Evolutionary conservation across 2,329 filamentous ascomycete species (phyloP), one percentile per base, ranked within the genome.

Genomic region (Fusarium robinianum): DNA sequence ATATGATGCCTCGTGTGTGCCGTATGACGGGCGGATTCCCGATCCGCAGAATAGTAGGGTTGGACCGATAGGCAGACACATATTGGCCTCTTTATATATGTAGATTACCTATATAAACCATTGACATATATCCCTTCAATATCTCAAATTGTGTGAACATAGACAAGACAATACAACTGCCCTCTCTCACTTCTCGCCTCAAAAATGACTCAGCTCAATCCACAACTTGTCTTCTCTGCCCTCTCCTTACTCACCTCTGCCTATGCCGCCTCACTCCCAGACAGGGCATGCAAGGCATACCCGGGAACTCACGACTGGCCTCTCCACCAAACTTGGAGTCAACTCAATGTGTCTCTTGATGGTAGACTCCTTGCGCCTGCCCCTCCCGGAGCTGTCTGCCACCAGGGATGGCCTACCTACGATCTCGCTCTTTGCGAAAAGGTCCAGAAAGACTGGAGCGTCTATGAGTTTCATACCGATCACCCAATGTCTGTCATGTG

Each of bases 231-330:
- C 3, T 5, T 58, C 5, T 43, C 43, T n/a, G 8, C 46, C 8
- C 30, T 39, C 1, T 41, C 24, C 8, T 17, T 47, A 2, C 4
- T 42, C 3, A 37, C 40, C n/a, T 16, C 37, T 3, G 23, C 27
- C 4, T 24, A 33, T 8, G 53, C 30, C 6, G 27, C 19, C 1
- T 26, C 16, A 18, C 11, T 43, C 5, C 22, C 53, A 5, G 42
- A 11, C 3, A 34, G 31, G 15, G 31, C 39, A 3, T 80, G 77
- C 64, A 80, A 78, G 60, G 67, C 73, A 2, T 73, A 71, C 31
- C 77, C 75, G 2, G 70, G 67, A 14, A 69, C 71, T 10, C 16
- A 60, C 6, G 59, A 60, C 32, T 81, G 78, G 79, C 79, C 79
- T 0, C 71, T 69, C 1, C 47, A 67, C 9, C 53, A 63, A 1